Percentiles rank a stretch among this genome's conserved stretches.
phyloP scores from a whole-genome alignment of 805 yeast genomes.

The Starmerella gropengiesseri region DNA sequence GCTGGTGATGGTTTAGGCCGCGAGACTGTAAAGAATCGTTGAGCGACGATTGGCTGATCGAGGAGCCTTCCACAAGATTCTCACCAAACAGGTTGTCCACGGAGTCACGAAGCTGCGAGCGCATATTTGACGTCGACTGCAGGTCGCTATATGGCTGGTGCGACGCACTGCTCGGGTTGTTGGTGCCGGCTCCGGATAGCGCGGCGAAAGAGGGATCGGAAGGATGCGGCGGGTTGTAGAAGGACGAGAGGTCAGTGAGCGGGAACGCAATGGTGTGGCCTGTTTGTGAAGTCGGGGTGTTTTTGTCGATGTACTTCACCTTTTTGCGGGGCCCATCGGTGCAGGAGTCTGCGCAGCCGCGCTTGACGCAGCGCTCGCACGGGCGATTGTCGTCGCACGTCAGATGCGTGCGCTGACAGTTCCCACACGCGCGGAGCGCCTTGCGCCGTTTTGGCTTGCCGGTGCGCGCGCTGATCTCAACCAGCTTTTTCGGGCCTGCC shows the following conservation, averaged over 20 bases:
- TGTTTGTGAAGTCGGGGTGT: neutral
- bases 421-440: conserved; percentile 78
- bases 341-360: conserved; percentile 62
- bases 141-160: too few relatives aligned
- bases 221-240: too few relatives aligned
- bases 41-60: too few relatives aligned
- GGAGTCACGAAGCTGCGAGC: too few relatives aligned
- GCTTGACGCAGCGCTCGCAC: conserved; percentile 62
- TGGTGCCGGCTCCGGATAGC: too few relatives aligned
- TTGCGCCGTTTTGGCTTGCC: conserved; percentile 44
- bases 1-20: neutral
- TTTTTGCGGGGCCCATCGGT: conserved; percentile 85
- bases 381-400: conserved; percentile 83
- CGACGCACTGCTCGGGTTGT: too few relatives aligned
- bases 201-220: too few relatives aligned
- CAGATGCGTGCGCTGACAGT: conserved; percentile 84
- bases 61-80: too few relatives aligned
- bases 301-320: conserved; percentile 1
- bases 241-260: too few relatives aligned
- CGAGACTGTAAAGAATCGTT: neutral
- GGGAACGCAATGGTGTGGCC: neutral
- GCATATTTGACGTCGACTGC: too few relatives aligned
- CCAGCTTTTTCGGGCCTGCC: conserved; percentile 5
- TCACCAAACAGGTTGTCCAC: too few relatives aligned
- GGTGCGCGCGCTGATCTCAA: conserved; percentile 25